phyloP scores from a whole-genome alignment of 495 filamentous ascomycete species.

The Aspergillus bertholletiae region DNA sequence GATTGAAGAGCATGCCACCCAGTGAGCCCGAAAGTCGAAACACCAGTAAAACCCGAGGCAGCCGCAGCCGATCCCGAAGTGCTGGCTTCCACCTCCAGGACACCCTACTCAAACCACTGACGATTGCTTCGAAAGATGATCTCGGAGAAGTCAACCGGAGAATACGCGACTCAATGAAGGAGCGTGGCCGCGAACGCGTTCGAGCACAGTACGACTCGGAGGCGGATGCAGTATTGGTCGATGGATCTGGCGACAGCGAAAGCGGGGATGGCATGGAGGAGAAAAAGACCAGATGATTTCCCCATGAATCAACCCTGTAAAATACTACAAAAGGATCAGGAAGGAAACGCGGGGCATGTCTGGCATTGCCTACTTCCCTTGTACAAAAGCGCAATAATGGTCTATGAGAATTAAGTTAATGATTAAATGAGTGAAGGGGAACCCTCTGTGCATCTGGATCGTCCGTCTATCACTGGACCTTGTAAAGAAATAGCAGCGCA shows the following conservation, averaged over 20 bases:
- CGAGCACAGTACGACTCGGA: constrained; percentile 6
- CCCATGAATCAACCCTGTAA: too few relatives aligned
- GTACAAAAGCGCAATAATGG: not conserved
- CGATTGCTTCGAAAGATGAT: constrained; percentile 64
- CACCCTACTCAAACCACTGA: constrained; percentile 32
- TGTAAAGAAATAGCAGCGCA: too few relatives aligned
- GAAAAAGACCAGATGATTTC: constrained; percentile 8
- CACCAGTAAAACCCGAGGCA: constrained; percentile 56
- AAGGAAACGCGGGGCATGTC: not conserved
- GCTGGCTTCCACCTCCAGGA: constrained; percentile 1
- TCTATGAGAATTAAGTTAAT: not conserved
- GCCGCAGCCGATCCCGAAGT: constrained; percentile 34
- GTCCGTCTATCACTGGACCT: too few relatives aligned
- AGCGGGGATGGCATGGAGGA: constrained; percentile 2
- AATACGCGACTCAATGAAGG: constrained; percentile 73
- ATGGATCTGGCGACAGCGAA: constrained; percentile 1
- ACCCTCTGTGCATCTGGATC: too few relatives aligned
- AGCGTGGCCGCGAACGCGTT: constrained; percentile 53
- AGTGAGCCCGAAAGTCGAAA: constrained; percentile 47
- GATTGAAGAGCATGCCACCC: constrained; percentile 17
- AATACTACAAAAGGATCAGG: too few relatives aligned
- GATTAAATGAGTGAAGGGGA: not conserved
- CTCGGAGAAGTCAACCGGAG: constrained; percentile 75
- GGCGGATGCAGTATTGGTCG: constrained; percentile 8
- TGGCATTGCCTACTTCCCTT: not conserved